phyloP scores from a whole-genome alignment of 768 basidiomycete genomes.

The Rhizopogon vinicolor region DNA sequence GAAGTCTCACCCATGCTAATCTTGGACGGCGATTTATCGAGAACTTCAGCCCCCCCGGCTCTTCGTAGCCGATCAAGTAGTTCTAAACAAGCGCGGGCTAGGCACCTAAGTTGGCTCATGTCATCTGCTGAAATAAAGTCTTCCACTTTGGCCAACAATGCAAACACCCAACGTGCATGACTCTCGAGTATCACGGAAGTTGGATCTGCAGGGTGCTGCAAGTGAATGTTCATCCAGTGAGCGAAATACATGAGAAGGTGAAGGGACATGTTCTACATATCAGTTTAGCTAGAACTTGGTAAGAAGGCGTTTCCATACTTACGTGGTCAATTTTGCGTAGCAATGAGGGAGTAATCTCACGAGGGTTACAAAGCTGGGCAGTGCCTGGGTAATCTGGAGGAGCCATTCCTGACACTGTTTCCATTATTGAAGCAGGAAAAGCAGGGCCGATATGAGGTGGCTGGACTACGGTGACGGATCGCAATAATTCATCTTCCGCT shows the following conservation, averaged over 20 bases:
- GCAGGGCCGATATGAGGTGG: slow-evolving; percentile 21
- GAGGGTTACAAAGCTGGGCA: slow-evolving; percentile 19
- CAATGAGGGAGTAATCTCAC: slow-evolving; percentile 56
- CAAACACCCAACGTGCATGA: slow-evolving; percentile 78
- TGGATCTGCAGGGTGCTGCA: slow-evolving; percentile 38
- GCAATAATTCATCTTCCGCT: slow-evolving; percentile 29
- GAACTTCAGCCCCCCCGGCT: slow-evolving; percentile 4
- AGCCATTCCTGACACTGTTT: background rate
- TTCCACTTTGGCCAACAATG: slow-evolving; percentile 65
- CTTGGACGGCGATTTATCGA: slow-evolving; percentile 11
- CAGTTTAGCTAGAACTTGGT: slow-evolving; percentile 7
- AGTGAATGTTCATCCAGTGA: slow-evolving; percentile 69
- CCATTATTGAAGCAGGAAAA: background rate
- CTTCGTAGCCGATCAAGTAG: slow-evolving; percentile 28
- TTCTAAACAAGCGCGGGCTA: slow-evolving; percentile 65
- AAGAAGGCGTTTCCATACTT: slow-evolving; percentile 13
- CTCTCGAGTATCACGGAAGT: slow-evolving; percentile 41
- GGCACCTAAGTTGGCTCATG: slow-evolving; percentile 67
- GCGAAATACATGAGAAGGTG: slow-evolving; percentile 83
- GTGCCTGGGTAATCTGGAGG: too few species aligned
- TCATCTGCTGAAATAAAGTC: slow-evolving; percentile 70
- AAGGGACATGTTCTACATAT: slow-evolving; percentile 54
- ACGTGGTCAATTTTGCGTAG: slow-evolving; percentile 67
- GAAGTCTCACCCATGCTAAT: slow-evolving; percentile 37
- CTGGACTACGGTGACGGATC: slow-evolving; percentile 31